phyloP scores from a whole-genome alignment of 2,329 filamentous ascomycete species.

The Pseudocercospora musae region DNA sequence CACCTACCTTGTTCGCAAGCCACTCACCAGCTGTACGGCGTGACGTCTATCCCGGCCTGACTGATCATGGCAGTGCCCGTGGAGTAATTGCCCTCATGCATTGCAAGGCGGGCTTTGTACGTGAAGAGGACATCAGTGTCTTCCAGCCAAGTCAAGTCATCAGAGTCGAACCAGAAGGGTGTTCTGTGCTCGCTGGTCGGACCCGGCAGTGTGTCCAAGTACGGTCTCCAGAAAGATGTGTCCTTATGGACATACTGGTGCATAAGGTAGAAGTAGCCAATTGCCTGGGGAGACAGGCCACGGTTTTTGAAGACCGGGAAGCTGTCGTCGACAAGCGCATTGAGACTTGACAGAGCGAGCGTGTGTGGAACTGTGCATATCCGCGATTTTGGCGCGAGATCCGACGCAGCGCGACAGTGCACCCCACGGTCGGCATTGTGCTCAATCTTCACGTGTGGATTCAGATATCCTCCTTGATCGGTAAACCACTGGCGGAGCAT shows the following conservation, averaged over 20 bases:
- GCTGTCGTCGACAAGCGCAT: constrained; percentile 36
- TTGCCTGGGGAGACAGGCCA: constrained; percentile 30
- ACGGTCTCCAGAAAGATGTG: constrained; percentile 38
- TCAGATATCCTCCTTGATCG: constrained; percentile 32
- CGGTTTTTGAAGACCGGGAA: constrained; percentile 31
- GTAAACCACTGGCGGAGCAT: constrained; percentile 33
- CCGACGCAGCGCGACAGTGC: constrained; percentile 26
- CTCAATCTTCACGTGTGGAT: constrained; percentile 27
- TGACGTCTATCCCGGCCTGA: constrained; percentile 30
- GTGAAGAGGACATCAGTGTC: constrained; percentile 37
- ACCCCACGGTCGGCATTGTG: constrained; percentile 27
- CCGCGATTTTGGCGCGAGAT: constrained; percentile 19
- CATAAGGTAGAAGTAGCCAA: constrained; percentile 39
- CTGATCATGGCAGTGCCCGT: constrained; percentile 33
- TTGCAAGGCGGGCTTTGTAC: constrained; percentile 29
- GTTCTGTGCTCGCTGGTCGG: constrained; percentile 33
- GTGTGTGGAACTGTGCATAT: constrained; percentile 33
- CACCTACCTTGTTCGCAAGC: constrained; percentile 27
- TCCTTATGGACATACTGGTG: constrained; percentile 34
- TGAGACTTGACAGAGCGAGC: constrained; percentile 36
- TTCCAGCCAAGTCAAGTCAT: constrained; percentile 34
- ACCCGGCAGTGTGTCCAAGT: constrained; percentile 34
- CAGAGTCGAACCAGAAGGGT: constrained; percentile 35
- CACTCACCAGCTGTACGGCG: constrained; percentile 43
- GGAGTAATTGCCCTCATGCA: constrained; percentile 39